Conservation (phyloP, 2,329 filamentous ascomycete genomes). For the Diaporthe sp. region DNA sequence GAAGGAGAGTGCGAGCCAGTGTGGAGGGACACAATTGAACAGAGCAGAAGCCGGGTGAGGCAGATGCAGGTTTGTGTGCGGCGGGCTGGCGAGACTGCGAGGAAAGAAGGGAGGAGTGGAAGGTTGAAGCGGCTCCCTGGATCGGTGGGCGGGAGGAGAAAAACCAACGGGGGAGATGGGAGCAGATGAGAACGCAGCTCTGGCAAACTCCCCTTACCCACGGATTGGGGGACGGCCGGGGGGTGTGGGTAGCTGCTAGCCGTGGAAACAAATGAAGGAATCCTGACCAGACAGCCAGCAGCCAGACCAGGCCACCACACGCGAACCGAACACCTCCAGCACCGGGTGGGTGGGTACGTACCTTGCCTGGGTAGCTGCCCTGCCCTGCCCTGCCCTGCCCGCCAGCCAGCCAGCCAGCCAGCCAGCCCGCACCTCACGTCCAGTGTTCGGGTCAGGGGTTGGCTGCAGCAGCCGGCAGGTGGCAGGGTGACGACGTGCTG, state of each 20-base stretch:
- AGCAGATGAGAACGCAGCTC: conserved; percentile 41
- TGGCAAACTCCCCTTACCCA: conserved; percentile 43
- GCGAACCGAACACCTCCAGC: conserved; percentile 35
- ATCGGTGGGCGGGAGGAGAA: conserved; percentile 41
- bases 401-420: conserved; percentile 23
- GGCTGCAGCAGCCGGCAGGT: conserved; percentile 29
- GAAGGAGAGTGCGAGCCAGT: background rate
- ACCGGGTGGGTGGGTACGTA: conserved; percentile 17
- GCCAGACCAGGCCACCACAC: conserved; percentile 11
- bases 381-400: conserved; percentile 9
- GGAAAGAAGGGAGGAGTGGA: conserved; percentile 39
- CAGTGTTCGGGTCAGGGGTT: conserved; percentile 32
- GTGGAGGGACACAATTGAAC: conserved; percentile 31
- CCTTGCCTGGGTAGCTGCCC: background rate
- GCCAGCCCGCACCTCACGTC: conserved; percentile 18
- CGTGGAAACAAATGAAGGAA: conserved; percentile 40
- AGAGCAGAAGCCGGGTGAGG: conserved; percentile 8
- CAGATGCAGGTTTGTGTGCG: conserved; percentile 27
- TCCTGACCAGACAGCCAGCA: conserved; percentile 36
- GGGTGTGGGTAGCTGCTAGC: conserved; percentile 32
- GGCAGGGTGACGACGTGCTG: conserved; percentile 30
- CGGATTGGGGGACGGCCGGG: conserved; percentile 37
- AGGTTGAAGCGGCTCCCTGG: conserved; percentile 40
- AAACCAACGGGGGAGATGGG: conserved; percentile 42
- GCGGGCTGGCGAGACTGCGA: conserved; percentile 24